Evolutionary conservation across 306 rosid genomes (phyloP).

Genomic region (Medicago arabica): DNA sequence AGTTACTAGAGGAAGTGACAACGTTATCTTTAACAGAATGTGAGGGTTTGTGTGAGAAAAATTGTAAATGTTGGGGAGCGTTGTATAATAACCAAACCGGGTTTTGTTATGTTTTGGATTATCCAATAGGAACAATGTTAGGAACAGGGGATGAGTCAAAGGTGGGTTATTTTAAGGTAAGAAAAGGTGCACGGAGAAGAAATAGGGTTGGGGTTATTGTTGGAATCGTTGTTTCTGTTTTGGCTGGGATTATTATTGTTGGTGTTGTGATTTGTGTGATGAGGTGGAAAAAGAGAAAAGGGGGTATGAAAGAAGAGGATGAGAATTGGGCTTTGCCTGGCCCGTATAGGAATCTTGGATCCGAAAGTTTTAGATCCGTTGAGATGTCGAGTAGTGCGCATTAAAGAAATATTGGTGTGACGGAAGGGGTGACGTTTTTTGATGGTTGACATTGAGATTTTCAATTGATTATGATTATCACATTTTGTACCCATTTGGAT

Average conservation of each 20-base stretch:
- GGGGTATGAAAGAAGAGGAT: conserved; percentile 48
- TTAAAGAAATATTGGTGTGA: conserved; percentile 40
- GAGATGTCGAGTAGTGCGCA: conserved; percentile 51
- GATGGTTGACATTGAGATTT: conserved; percentile 2
- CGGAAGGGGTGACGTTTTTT: conserved; percentile 67
- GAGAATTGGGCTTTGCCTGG: conserved; percentile 61
- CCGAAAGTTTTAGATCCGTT: conserved; percentile 71
- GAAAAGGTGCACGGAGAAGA: conserved; percentile 39
- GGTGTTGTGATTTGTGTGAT: conserved; percentile 47
- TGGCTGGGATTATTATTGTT: conserved; percentile 31
- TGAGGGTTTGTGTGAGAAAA: conserved; percentile 58
- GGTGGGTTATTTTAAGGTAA: conserved; percentile 82
- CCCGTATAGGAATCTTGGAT: conserved; percentile 82
- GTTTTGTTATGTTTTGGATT: conserved; percentile 70
- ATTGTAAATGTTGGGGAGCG: conserved; percentile 90
- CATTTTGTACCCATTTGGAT: neutral
- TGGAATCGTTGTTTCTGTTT: conserved; percentile 34
- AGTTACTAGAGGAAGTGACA: conserved; percentile 48
- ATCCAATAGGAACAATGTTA: conserved; percentile 67
- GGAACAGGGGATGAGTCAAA: conserved; percentile 61
- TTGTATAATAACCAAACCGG: conserved; percentile 62
- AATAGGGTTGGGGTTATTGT: conserved; percentile 47
- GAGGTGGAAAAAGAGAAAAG: conserved; percentile 40
- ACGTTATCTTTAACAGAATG: conserved; percentile 61
- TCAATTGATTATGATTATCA: neutral